These are phyloP conservation scores for Leishmania turanica DNA, from an alignment of 208 protist genomes.

Conservation along the genomic window DNA sequence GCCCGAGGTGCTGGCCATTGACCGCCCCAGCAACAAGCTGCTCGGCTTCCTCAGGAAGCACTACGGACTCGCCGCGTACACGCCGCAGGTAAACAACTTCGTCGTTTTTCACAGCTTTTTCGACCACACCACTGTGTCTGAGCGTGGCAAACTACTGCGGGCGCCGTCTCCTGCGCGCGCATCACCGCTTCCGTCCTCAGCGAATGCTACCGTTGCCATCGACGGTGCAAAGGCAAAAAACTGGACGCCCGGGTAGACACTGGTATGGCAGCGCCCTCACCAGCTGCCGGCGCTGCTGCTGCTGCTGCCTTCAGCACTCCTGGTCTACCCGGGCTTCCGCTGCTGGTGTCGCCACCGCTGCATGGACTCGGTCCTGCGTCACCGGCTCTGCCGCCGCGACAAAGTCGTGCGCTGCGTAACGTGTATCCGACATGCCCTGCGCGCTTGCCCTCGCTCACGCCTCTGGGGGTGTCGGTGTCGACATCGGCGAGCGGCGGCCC, in stretches of 20 bases:
- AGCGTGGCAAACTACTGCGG: conserved; percentile 47
- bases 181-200: neutral
- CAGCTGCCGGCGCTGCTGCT: neutral
- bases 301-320: neutral
- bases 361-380: neutral
- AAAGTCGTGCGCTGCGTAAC: neutral
- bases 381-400: neutral
- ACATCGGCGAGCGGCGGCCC: neutral
- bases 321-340: conserved; percentile 10
- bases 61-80: conserved; percentile 77
- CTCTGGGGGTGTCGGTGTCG: neutral
- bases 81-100: conserved; percentile 93
- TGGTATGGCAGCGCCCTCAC: neutral
- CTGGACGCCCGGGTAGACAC: conserved; percentile 25
- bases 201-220: neutral
- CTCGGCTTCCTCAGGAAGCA: conserved; percentile 87
- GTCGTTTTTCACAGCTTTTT: conserved; percentile 93
- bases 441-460: conserved; percentile 11
- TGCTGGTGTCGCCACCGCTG: neutral
- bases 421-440: neutral
- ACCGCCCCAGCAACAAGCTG: conserved; percentile 92
- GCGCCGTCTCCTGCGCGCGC: conserved; percentile 1
- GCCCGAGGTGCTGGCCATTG: conserved; percentile 85
- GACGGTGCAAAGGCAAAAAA: conserved; percentile 24
- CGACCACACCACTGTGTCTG: conserved; percentile 51